Evolutionary conservation across 306 rosid species (phyloP), one percentile per base, ranked within the genome.

Genomic region (Vachellia pachyceras): DNA sequence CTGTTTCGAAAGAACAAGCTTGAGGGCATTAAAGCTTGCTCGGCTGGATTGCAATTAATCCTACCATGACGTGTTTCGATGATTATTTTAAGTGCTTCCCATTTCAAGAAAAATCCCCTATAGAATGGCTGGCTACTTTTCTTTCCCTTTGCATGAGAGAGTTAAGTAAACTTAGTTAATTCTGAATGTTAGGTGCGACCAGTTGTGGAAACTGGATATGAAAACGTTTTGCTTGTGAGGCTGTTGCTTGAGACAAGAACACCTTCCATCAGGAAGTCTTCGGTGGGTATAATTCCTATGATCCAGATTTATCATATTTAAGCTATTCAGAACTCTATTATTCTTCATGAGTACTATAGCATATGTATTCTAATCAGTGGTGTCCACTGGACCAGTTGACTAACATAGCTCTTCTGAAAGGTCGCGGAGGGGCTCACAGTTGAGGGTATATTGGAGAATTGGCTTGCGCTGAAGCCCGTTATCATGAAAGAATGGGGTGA

Each of bases 131-230:
- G 58, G 44, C 69, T 60, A 1, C n/a, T 42, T 81, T 75, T 81
- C 29, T 11, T 67, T 79, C 41, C 50, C 36, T 42, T 9, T 12
- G 25, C 29, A 42, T 20, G 54, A 41, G n/a, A 41, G 42, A 13
- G 50, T 72, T 29, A 47, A 67, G 81, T 78, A 23, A 74, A 78
- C 76, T 25, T 77, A 41, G 49, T 44, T 63, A 39, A 80, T 80
- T 73, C 75, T 52, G 71, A 74, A 49, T 90, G 84, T 89, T 85
- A 94, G 98, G 97, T 94, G 79, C 93, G 98, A 11, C 98, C 97
- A 39, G 97, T 94, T 72, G 98, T 92, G 78, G 98, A 94, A 86
- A 94, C 98, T 70, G 98, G 98, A 83, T 92, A 92, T 82, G 98
- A 94, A 86, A 92, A 90, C 65, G 25, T 94, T 78, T 83, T 94